Percentiles rank a stretch among this genome's conserved stretches.
These are phyloP conservation scores for Globisporangium uncinulatum DNA, from an alignment of 352 stramenopile genomes.

Conservation along the genomic window DNA sequence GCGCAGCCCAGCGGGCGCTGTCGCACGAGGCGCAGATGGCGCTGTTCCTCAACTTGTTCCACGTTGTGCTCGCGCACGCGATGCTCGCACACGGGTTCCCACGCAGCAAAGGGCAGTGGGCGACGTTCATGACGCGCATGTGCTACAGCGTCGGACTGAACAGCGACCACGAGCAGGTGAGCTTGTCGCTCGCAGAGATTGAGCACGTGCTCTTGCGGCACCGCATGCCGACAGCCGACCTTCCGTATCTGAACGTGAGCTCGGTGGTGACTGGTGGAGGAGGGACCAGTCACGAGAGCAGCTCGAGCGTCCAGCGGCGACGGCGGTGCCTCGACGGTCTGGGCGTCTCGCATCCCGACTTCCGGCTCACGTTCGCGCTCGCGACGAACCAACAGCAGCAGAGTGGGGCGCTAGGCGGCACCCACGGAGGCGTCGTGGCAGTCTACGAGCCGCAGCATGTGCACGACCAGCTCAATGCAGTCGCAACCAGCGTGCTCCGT, in stretches of 20 bases:
- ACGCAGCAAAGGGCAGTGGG: slow-evolving; percentile 50
- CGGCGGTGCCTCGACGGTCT: slow-evolving; percentile 18
- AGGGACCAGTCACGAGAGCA: neutral
- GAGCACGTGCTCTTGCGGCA: slow-evolving; percentile 66
- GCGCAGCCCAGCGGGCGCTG: slow-evolving; percentile 23
- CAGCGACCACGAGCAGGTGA: slow-evolving; percentile 19
- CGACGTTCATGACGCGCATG: slow-evolving; percentile 46
- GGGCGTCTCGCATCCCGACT: slow-evolving; percentile 62
- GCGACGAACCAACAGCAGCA: slow-evolving; percentile 39
- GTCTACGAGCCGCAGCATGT: slow-evolving; percentile 30
- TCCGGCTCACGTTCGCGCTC: slow-evolving; percentile 68
- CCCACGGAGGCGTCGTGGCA: slow-evolving; percentile 21
- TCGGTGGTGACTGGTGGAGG: neutral
- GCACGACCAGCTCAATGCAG: slow-evolving; percentile 71
- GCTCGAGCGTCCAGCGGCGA: neutral
- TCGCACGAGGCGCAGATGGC: slow-evolving; percentile 62
- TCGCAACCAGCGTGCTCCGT: slow-evolving; percentile 20
- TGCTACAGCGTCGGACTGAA: slow-evolving; percentile 51
- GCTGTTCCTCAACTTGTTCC: slow-evolving; percentile 82
- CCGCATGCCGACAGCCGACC: slow-evolving; percentile 36
- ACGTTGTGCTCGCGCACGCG: slow-evolving; percentile 65
- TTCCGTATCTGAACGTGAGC: slow-evolving; percentile 36
- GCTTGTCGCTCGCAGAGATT: slow-evolving; percentile 70
- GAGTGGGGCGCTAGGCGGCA: slow-evolving; percentile 4
- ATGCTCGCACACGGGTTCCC: slow-evolving; percentile 68